Base-by-base conservation (phyloP, 192 early-diverging fungal genomes). In the Umbelopsis sp. region DNA sequence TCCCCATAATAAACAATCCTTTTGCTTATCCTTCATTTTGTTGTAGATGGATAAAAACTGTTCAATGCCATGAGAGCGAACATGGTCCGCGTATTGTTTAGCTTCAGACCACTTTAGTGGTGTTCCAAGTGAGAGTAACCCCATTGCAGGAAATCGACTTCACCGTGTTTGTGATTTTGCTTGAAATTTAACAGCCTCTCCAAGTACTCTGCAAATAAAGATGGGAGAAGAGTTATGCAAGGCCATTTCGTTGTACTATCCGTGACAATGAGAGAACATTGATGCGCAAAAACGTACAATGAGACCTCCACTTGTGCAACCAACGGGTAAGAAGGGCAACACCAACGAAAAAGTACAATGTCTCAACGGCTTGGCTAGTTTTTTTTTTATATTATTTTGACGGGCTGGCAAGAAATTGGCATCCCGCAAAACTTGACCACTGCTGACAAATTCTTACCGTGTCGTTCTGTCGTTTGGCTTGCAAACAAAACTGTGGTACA, bases 41-140 rank as follows among this genome's bases (percentile, higher is more conserved):
- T 89, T 82, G 85, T 91, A 99, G 34, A 96, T 90, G 78, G 91
- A 86, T 41, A 96, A 81, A 71, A 99, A 96, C 86, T 99, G 96
- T 47, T 86, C 83, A 71, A 99, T 99, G 22, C 97, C 97, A 75
- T 97, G 93, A 32, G 80, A 71, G 51, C 95, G 91, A 43, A 99
- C 96, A 74, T 98, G 89, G 73, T 90, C 84, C 31, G 93, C 88
- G 80, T 97, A 84, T 54, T 89, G 71, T 77, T 91, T 91, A 31
- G 96, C 96, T 70, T 96, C 91, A 51, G 89, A 84, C 97, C 97
- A 99, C n/a, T 85, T 87, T 72, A 99, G 86, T 24, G 97, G 97
- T n/a, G 97, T 99, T 70, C 97, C 97, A 26, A 96, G 83, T 32
- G 93, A 91, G 49, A 99, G 76, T 3, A 99, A 88, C 52, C 97